Evolutionary conservation across 1,139 yeast species (phyloP), one percentile per base, ranked within the genome.

Genomic region (Geotrichum phurueaensis): DNA sequence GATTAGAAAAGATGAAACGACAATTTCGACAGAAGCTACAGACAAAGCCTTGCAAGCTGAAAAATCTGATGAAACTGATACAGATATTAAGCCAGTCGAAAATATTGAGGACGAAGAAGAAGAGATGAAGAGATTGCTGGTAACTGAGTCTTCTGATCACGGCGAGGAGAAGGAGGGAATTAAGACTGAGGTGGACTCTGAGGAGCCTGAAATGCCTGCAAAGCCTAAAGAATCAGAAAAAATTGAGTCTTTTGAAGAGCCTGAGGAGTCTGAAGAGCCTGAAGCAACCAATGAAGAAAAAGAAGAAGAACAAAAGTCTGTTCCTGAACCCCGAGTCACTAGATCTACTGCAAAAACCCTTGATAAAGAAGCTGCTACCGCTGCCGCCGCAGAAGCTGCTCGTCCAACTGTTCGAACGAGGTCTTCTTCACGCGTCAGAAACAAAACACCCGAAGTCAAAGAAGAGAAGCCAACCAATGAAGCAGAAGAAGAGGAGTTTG

Each of bases 281-380:
- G 57, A 56, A n/a, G 54, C 9, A n/a, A 36, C 25, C 1, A 57
- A 54, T 9, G 58, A 31, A n/a, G 59, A 47, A n/a, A 57, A 52
- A 45, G n/a, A 13, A 13, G 52, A 49, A 23, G 53, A 33, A 20
- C 47, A 48, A 36, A 48, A 54, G 25, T n/a, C 25, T 25, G 52
- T 18, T 20, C 39, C 51, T 33, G 43, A 47, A 51, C 23, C 53
- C 15, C 25, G 53, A 20, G 43, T 48, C 22, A 49, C 53, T 12
- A 22, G 49, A 13, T 55, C 58, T 29, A 31, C 53, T 6, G 53
- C 49, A 33, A 47, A 39, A n/a, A 49, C 22, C 20, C 51, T 23
- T 33, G 53, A 53, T 23, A 39, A 39, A n/a, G 47, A 39, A 39
- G 47, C 47, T n/a, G 47, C 47, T n/a, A 22, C 39, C n/a, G 36